A percentile compares a stretch with the other conserved stretches of the same genome.
These are phyloP conservation scores for Aureobasidium sp. DNA, from an alignment of 2,329 filamentous ascomycete species.

Conservation along the genomic window DNA sequence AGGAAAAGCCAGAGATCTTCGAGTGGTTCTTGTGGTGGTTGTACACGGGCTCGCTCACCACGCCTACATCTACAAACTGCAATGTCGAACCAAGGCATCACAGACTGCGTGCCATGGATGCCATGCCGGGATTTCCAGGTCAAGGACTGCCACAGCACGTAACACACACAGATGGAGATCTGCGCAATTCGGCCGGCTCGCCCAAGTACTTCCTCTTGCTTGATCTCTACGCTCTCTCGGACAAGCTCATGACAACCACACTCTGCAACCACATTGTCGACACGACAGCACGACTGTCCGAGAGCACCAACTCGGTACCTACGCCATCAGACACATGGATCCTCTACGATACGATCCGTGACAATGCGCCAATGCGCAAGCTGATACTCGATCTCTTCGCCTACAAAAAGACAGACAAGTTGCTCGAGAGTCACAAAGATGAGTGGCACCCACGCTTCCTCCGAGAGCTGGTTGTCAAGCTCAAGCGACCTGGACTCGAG, in stretches of 20 bases:
- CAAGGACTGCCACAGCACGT: not conserved
- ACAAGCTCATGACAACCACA: slow-evolving; percentile 40
- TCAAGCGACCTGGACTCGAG: slow-evolving; percentile 40
- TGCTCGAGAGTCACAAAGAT: slow-evolving; percentile 41
- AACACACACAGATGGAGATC: slow-evolving; percentile 28
- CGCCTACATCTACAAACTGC: slow-evolving; percentile 15
- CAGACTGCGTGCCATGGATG: not conserved
- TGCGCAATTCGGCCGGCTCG: slow-evolving; percentile 39
- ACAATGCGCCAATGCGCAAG: slow-evolving; percentile 32
- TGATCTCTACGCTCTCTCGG: slow-evolving; percentile 41
- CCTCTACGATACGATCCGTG: slow-evolving; percentile 39
- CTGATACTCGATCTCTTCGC: slow-evolving; percentile 45
- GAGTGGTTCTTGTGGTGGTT: slow-evolving; percentile 47
- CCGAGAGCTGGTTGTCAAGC: slow-evolving; percentile 39
- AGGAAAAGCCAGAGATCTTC: slow-evolving; percentile 40
- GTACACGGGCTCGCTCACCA: slow-evolving; percentile 37
- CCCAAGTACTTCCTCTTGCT: slow-evolving; percentile 46
- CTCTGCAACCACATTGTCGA: slow-evolving; percentile 40
- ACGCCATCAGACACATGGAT: slow-evolving; percentile 44
- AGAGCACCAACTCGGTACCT: slow-evolving; percentile 43
- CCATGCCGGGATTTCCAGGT: not conserved
- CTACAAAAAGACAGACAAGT: slow-evolving; percentile 46
- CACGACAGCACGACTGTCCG: slow-evolving; percentile 38
- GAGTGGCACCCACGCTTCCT: slow-evolving; percentile 44
- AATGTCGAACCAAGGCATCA: not conserved